Conservation (phyloP, 2,329 filamentous ascomycete species). For the Verticillium zaregamsianum region DNA sequence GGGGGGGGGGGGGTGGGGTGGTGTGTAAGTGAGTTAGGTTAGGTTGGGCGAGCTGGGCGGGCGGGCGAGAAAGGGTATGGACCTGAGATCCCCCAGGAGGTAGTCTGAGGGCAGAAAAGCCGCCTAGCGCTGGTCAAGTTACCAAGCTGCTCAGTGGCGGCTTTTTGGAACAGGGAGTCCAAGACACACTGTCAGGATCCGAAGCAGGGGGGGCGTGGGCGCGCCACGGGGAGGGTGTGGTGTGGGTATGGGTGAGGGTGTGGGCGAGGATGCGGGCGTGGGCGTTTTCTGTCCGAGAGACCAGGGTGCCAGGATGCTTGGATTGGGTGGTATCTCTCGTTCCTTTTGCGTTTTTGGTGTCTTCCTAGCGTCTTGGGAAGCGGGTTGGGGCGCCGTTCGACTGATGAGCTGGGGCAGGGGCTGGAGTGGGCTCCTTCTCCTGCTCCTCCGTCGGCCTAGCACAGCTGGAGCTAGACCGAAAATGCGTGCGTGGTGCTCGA, state of each 20-base stretch:
- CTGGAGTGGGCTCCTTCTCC: not conserved
- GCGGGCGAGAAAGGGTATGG: slow-evolving; percentile 1
- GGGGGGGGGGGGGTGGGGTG: not conserved
- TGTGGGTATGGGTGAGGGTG: not conserved
- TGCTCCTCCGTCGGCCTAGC: not conserved
- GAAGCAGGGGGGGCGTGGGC: slow-evolving; percentile 4
- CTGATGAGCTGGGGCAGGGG: not conserved
- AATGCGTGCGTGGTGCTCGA: not conserved
- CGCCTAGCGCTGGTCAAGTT: slow-evolving; percentile 14
- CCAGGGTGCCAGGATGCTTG: not conserved
- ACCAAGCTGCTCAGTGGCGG: slow-evolving; percentile 13
- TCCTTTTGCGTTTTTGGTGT: slow-evolving; percentile 4
- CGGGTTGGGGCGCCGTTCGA: not conserved
- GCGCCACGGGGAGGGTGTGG: slow-evolving; percentile 3
- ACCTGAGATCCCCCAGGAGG: not conserved
- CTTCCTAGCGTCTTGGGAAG: not conserved
- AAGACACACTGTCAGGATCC: slow-evolving; percentile 11
- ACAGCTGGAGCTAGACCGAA: not conserved
- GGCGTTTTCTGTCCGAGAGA: slow-evolving; percentile 4
- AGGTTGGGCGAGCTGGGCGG: slow-evolving; percentile 5
- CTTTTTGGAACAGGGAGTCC: slow-evolving; percentile 7
- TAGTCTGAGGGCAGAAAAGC: slow-evolving; percentile 9
- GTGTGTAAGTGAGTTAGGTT: slow-evolving; percentile 3
- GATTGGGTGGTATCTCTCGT: not conserved
- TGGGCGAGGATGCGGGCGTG: not conserved